A percentile compares a stretch with the other conserved stretches of the same genome.
These are phyloP conservation scores for Tagetes erecta DNA, from an alignment of 129 eudicot species.

Conservation along the genomic window DNA sequence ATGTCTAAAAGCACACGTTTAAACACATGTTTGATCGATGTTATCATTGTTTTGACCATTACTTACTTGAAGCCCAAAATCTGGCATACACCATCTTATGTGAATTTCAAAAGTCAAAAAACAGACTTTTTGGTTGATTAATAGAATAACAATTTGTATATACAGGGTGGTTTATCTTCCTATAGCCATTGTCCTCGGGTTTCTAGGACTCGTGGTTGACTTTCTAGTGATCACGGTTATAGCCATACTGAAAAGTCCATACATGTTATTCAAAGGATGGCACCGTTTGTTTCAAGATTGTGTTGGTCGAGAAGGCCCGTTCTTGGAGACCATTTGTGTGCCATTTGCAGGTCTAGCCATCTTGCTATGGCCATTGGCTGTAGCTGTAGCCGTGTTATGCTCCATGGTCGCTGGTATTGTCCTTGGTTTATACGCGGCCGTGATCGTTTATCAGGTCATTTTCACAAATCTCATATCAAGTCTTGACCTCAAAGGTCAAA, in stretches of 20 bases:
- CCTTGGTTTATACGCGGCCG: constrained; percentile 82
- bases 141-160: not conserved
- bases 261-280: constrained; percentile 93
- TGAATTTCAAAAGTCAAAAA: not conserved
- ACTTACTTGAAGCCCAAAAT: not conserved
- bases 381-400: constrained; percentile 72
- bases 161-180: constrained; percentile 66
- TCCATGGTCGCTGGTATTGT: constrained; percentile 69
- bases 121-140: not conserved
- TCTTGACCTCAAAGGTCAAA: constrained; percentile 28
- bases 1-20: not conserved
- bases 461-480: constrained; percentile 10
- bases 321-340: constrained; percentile 91
- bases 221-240: constrained; percentile 63
- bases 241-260: constrained; percentile 73
- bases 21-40: not conserved
- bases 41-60: not conserved
- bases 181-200: constrained; percentile 53
- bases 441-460: constrained; percentile 74
- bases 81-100: not conserved
- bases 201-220: constrained; percentile 64
- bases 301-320: constrained; percentile 95
- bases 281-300: constrained; percentile 86
- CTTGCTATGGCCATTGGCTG: constrained; percentile 95
- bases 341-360: constrained; percentile 98